phyloP scores from a whole-genome alignment of 257 asterid species.

The Catharanthus roseus region DNA sequence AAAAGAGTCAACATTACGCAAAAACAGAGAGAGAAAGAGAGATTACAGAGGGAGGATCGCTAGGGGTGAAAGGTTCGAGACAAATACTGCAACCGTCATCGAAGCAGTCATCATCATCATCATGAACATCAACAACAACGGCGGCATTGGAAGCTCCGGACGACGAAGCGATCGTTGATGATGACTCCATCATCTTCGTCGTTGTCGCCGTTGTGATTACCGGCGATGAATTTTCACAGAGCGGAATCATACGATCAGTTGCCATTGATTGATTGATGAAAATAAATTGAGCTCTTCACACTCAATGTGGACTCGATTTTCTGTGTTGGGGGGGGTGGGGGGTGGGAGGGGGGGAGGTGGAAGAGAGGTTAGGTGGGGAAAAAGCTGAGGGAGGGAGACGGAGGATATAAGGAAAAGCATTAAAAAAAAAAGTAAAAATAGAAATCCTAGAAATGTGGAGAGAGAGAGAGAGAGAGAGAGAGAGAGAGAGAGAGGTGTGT shows the following conservation, averaged over 20 bases:
- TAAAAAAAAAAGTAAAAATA: not conserved
- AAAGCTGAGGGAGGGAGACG: constrained; percentile 17
- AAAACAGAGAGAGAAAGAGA: constrained; percentile 1
- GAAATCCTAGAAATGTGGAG: constrained; percentile 15
- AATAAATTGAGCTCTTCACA: not conserved
- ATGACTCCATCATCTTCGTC: not conserved
- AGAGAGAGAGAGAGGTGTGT: not conserved
- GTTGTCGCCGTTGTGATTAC: not conserved
- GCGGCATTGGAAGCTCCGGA: not conserved
- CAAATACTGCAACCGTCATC: constrained; percentile 47
- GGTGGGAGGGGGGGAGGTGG: too few species aligned
- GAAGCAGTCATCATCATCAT: constrained; percentile 29
- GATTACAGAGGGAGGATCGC: constrained; percentile 24
- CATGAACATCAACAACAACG: not conserved
- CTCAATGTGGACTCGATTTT: not conserved
- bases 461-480: constrained; percentile 23
- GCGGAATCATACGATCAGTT: constrained; percentile 17
- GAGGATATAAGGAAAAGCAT: constrained; percentile 9
- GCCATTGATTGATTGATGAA: constrained; percentile 6
- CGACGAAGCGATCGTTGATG: not conserved
- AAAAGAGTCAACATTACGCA: not conserved
- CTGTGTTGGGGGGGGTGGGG: not conserved
- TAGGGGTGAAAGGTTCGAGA: constrained; percentile 27
- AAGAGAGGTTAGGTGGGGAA: constrained; percentile 1
- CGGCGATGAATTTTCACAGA: constrained; percentile 8